These are phyloP conservation scores for Eucommia ulmoides DNA, from an alignment of 257 asterid genomes.

Conservation along the genomic window DNA sequence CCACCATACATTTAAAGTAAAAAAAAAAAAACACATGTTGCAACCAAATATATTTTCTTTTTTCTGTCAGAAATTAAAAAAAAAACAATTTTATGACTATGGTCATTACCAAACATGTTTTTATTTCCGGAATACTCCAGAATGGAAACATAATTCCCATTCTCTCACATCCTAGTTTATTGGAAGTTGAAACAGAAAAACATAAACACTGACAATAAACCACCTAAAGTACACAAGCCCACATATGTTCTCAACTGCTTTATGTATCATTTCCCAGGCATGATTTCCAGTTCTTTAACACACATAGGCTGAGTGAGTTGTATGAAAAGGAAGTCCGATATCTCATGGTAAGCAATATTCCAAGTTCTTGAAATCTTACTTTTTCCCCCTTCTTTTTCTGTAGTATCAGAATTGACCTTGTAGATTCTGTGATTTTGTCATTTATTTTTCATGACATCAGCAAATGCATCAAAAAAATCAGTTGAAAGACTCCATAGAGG, in stretches of 20 bases:
- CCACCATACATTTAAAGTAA: too few species aligned
- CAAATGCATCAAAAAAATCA: slow-evolving; percentile 79
- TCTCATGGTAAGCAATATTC: slow-evolving; percentile 66
- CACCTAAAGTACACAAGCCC: too few species aligned
- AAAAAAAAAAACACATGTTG: too few species aligned
- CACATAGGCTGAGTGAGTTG: slow-evolving; percentile 93
- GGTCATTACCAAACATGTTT: too few species aligned
- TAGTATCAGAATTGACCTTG: neutral
- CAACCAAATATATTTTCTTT: too few species aligned
- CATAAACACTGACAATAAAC: too few species aligned
- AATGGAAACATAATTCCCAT: too few species aligned
- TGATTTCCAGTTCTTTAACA: slow-evolving; percentile 97
- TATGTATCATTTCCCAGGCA: slow-evolving; percentile 45
- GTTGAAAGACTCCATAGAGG: slow-evolving; percentile 80
- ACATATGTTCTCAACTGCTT: neutral
- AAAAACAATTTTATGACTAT: too few species aligned
- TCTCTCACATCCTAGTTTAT: neutral
- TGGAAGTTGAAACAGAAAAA: too few species aligned
- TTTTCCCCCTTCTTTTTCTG: neutral
- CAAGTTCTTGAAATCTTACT: neutral
- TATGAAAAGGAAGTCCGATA: slow-evolving; percentile 97
- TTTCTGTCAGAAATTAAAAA: too few species aligned
- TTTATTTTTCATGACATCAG: slow-evolving; percentile 13
- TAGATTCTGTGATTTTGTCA: neutral
- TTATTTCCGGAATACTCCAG: too few species aligned